Evolutionary conservation across 257 asterid genomes (phyloP).

Genomic region (Parsonsia alboflavescens): DNA sequence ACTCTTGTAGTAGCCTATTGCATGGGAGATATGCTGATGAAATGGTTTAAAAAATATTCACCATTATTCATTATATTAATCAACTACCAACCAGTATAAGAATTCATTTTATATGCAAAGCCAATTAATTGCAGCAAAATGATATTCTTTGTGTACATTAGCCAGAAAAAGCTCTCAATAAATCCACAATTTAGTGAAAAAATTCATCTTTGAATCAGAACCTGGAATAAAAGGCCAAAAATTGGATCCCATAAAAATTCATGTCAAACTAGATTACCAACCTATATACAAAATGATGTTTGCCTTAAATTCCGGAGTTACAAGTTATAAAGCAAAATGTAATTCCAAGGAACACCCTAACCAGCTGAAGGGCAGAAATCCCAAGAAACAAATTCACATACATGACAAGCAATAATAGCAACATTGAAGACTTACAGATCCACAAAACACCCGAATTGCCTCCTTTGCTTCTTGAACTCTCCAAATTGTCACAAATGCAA

Average conservation of each 20-base stretch:
- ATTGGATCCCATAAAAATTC: background rate
- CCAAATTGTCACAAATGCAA: conserved; percentile 84
- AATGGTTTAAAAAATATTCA: too few relatives aligned
- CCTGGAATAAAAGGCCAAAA: background rate
- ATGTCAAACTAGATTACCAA: background rate
- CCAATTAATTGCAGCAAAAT: too few relatives aligned
- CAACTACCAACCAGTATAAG: background rate
- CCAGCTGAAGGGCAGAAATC: background rate
- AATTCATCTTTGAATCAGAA: background rate
- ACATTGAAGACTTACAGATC: conserved; percentile 65
- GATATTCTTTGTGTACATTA: background rate
- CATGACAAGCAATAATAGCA: background rate
- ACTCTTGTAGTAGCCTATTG: background rate
- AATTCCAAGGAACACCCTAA: background rate
- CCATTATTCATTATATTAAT: background rate
- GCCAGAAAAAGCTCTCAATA: background rate
- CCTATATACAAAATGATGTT: background rate
- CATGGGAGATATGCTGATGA: background rate
- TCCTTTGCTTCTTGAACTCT: conserved; percentile 74
- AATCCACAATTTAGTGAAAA: background rate
- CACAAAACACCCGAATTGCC: conserved; percentile 76
- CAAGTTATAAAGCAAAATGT: background rate
- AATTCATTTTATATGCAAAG: too few relatives aligned
- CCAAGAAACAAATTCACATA: background rate
- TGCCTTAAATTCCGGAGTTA: background rate